Base-by-base conservation (phyloP, 2,329 filamentous ascomycete species). In the Alternaria postmessia region DNA sequence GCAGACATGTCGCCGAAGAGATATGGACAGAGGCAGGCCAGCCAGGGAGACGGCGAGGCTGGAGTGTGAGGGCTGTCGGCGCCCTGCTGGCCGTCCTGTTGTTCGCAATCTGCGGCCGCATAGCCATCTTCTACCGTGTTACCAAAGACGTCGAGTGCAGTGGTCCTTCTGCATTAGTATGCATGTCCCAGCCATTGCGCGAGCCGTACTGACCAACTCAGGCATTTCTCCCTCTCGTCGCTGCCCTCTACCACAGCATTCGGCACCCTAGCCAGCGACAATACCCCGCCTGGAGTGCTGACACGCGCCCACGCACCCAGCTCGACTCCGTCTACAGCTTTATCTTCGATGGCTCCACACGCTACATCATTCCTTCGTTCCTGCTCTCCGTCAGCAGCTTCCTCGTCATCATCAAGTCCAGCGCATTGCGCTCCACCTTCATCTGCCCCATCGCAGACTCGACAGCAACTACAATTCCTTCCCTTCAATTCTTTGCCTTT, bases 341-440 rank as follows among this genome's bases (percentile, higher is more conserved):
- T 57, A 49, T 70, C 56, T 69, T 73, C 46, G 64, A 71, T 51
- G 63, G 66, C 54, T 66, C 71, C 16, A 73, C 75, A 9, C 73
- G 75, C 57, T 76, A 76, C 63, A 70, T 77, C 24, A 51, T 75
- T n/a, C 73, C 74, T 18, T 65, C 72, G 12, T 38, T 71, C 18
- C 57, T 76, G 59, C 70, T 75, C 16, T 69, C 71, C 51, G 67
- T 75, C 51, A 74, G 70, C 64, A 70, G 66, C 62, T 75, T 75
- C 63, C 69, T 75, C 28, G 65, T 70, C 53, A 63, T 67, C 43
- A 59, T 71, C 65, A 72, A 71, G 59, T 70, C 72, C n/a, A 72
- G 63, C 61, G 28, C 66, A 9, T 49, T 76, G 47, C 71, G 67
- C 14, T 75, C 75, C 24, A 75, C 72, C 5, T 77, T 73, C 64